A percentile compares a stretch with the other conserved stretches of the same genome.
Evolutionary conservation across 345 rosid genomes (phyloP).

Genomic region (Erysimum cheiranthoides): DNA sequence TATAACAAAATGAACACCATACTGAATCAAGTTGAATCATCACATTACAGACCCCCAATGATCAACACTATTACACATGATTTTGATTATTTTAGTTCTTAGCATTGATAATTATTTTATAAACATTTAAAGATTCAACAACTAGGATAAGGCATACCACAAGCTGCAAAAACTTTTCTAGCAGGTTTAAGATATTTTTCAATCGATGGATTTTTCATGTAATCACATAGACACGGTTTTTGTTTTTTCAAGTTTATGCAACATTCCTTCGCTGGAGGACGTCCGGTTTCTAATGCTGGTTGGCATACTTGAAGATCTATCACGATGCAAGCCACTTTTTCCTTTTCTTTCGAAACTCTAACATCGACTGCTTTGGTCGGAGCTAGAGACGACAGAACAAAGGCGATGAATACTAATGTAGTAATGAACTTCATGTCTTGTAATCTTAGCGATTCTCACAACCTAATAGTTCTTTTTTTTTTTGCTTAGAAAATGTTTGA

Average conservation of each 20-base stretch:
- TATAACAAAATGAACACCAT: too few relatives aligned
- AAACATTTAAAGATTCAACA: not conserved
- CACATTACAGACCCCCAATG: not conserved
- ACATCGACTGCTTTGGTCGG: not conserved
- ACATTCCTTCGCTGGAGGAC: constrained; percentile 50
- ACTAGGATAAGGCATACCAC: constrained; percentile 37
- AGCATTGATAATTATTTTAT: constrained; percentile 1
- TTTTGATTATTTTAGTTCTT: not conserved
- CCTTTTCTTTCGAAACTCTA: not conserved
- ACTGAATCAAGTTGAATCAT: not conserved
- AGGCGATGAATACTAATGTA: not conserved
- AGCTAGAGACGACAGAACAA: not conserved
- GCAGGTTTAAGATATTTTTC: constrained; percentile 47
- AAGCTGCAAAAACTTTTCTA: constrained; percentile 39
- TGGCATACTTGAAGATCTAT: constrained; percentile 53
- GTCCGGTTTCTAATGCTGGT: constrained; percentile 39
- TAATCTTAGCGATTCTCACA: not conserved
- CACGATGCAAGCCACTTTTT: constrained; percentile 49
- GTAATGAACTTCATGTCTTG: not conserved
- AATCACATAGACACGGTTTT: constrained; percentile 65
- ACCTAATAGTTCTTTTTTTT: not conserved
- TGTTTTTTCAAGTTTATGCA: constrained; percentile 61
- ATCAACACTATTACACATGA: not conserved
- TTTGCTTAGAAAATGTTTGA: constrained; percentile 5
- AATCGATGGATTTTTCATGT: constrained; percentile 50